phyloP scores from a whole-genome alignment of 257 asterid species.

The Solanum lycopersicoides region DNA sequence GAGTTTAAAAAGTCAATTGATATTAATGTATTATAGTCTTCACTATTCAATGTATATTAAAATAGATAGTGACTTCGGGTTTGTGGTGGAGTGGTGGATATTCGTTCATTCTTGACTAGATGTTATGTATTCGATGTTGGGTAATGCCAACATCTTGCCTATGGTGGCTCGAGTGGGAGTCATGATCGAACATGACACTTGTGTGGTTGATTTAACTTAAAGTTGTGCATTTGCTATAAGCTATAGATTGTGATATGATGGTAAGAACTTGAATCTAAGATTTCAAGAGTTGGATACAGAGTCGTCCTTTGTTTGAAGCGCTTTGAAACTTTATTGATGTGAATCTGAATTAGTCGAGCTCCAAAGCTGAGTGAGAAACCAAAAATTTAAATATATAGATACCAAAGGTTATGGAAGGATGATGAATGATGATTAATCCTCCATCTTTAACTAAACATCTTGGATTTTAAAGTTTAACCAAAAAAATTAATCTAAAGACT shows the following conservation, averaged over 20 bases:
- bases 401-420: background rate
- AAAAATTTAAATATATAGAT: background rate
- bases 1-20: background rate
- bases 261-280: accelerated
- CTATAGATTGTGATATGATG: too few species aligned
- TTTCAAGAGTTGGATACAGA: background rate
- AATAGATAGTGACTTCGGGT: background rate
- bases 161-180: too few species aligned
- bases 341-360: background rate
- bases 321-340: background rate
- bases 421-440: background rate
- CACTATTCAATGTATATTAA: background rate
- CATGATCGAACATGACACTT: background rate
- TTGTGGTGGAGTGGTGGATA: background rate
- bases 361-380: background rate
- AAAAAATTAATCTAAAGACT: too few species aligned
- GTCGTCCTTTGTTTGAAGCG: background rate
- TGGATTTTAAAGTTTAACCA: too few species aligned
- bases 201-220: background rate
- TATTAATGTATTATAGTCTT: background rate
- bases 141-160: accelerated
- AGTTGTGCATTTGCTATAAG: too few species aligned
- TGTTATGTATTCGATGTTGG: background rate
- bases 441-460: background rate
- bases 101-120: background rate